A percentile compares a stretch with the other conserved stretches of the same genome.
Conservation (phyloP, 139 green algal species). For the Tetraselmis striata region DNA sequence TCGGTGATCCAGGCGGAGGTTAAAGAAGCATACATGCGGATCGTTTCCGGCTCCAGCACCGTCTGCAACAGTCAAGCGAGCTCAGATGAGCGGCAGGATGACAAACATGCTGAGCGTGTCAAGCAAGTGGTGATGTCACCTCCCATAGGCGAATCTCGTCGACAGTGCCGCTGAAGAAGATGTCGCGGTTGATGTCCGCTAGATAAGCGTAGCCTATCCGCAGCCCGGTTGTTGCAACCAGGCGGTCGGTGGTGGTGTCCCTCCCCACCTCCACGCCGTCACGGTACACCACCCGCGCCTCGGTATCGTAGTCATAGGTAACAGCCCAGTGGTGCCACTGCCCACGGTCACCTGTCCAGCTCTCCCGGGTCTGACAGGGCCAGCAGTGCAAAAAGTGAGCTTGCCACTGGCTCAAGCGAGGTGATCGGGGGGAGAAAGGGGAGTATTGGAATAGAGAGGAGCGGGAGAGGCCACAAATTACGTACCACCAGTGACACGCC, state of each 20-base stretch:
- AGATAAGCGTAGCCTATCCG: not conserved
- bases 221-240: not conserved
- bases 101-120: too few species aligned
- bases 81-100: not conserved
- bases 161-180: not conserved
- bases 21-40: not conserved
- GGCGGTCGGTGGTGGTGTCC: not conserved
- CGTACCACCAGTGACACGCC: not conserved
- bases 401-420: too few species aligned
- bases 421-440: too few species aligned
- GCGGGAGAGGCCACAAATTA: too few species aligned
- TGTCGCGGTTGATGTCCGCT: not conserved
- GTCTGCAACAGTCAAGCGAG: not conserved
- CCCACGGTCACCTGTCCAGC: not conserved
- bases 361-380: not conserved
- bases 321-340: not conserved
- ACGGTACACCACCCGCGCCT: not conserved
- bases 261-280: not conserved
- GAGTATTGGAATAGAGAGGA: too few species aligned
- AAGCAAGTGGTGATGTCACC: too few species aligned
- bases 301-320: not conserved
- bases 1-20: not conserved
- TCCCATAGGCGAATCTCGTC: not conserved
- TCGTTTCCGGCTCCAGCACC: not conserved
- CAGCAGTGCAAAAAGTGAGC: too few species aligned